These are phyloP conservation scores for Aspergillus udagawae DNA, from an alignment of 2,329 filamentous ascomycete species.

Conservation along the genomic window DNA sequence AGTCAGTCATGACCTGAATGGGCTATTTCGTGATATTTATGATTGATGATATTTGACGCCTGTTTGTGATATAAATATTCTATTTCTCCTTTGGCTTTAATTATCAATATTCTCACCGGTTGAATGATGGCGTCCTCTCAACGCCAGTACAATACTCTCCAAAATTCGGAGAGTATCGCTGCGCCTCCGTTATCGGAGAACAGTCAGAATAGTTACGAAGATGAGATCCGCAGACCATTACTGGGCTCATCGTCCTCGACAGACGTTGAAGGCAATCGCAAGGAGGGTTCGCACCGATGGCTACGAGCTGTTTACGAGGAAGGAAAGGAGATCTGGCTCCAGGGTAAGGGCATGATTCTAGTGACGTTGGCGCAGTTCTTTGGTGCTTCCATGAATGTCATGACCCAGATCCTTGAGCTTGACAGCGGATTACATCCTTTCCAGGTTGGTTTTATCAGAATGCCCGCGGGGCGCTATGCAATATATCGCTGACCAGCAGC, in stretches of 20 bases:
- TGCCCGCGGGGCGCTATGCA: background rate
- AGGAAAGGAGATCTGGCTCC: conserved; percentile 45
- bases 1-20: background rate
- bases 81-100: background rate
- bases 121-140: background rate
- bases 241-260: background rate
- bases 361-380: conserved; percentile 77
- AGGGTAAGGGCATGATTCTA: conserved; percentile 68
- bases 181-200: background rate
- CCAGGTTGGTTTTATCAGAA: conserved; percentile 46
- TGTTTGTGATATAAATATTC: background rate
- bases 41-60: background rate
- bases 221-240: background rate
- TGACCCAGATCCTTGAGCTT: conserved; percentile 69
- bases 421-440: conserved; percentile 73
- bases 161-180: background rate
- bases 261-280: background rate
- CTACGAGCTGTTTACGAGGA: background rate
- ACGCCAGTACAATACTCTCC: background rate
- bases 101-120: background rate
- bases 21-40: background rate
- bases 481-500: background rate
- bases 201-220: background rate
- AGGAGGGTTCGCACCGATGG: background rate
- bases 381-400: conserved; percentile 79